Conservation (phyloP, 2,329 filamentous ascomycete genomes). For the Arthroderma sp. region DNA sequence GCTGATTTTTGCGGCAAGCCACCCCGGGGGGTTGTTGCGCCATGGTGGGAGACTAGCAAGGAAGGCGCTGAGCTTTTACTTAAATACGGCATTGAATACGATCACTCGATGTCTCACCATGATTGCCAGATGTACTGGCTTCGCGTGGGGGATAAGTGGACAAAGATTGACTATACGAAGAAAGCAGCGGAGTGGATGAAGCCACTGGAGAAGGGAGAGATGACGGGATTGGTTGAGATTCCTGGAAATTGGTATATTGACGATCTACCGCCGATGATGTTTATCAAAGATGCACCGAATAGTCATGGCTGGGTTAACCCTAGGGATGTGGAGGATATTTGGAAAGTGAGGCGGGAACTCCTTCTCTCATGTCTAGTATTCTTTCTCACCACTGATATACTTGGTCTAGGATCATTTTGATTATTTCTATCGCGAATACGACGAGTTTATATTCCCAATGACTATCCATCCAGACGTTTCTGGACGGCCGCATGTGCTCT, state of each 20-base stretch:
- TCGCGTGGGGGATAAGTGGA: constrained; percentile 32
- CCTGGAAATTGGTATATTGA: constrained; percentile 34
- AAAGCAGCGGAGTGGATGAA: constrained; percentile 34
- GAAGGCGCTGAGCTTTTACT: constrained; percentile 44
- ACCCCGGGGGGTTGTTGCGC: constrained; percentile 58
- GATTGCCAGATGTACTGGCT: constrained; percentile 35
- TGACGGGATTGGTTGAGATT: constrained; percentile 32
- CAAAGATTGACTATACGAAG: constrained; percentile 32
- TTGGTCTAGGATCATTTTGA: constrained; percentile 47
- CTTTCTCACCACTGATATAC: not conserved
- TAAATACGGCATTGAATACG: constrained; percentile 32
- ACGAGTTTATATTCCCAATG: constrained; percentile 65
- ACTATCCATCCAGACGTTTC: constrained; percentile 64
- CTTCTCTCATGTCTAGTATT: not conserved
- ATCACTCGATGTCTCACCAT: constrained; percentile 33
- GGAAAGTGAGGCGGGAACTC: constrained; percentile 25
- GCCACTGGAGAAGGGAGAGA: constrained; percentile 33
- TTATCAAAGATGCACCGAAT: constrained; percentile 36
- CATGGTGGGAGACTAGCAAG: constrained; percentile 61
- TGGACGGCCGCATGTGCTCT: constrained; percentile 55
- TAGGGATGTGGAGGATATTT: constrained; percentile 46
- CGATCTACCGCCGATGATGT: constrained; percentile 34
- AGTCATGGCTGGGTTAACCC: constrained; percentile 47
- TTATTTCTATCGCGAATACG: constrained; percentile 63
- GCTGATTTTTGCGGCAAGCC: constrained; percentile 64